Evolutionary conservation across 768 basidiomycete genomes (phyloP).

Genomic region (Leucogyrophana mollusca): DNA sequence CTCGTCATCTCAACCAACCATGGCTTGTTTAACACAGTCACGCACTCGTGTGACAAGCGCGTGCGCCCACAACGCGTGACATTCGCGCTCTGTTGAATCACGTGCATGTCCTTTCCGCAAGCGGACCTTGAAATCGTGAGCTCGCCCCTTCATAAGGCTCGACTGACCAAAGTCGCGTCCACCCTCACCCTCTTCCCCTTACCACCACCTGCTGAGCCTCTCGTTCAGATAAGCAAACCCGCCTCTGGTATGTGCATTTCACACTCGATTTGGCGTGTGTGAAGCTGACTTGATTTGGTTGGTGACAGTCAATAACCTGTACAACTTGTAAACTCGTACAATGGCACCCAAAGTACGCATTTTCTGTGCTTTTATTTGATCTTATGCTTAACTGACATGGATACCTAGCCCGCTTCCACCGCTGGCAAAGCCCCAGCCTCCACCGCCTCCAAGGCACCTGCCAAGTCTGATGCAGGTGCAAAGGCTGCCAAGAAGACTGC

Average conservation of each 20-base stretch:
- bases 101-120: constrained; percentile 23
- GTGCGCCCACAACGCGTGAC: constrained; percentile 33
- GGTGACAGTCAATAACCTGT: constrained; percentile 28
- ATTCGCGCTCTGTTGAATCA: constrained; percentile 34
- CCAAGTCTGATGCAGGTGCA: constrained; percentile 37
- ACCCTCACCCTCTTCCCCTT: constrained; percentile 21
- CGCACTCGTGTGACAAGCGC: constrained; percentile 12
- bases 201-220: constrained; percentile 27
- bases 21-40: no score
- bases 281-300: constrained; percentile 9
- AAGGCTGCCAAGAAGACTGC: constrained; percentile 64
- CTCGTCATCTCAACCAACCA: no score
- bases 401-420: constrained; percentile 40
- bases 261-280: constrained; percentile 3
- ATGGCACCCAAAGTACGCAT: constrained; percentile 38
- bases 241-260: constrained; percentile 21
- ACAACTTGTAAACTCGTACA: constrained; percentile 27
- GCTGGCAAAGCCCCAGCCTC: constrained; percentile 45
- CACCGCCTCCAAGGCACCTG: constrained; percentile 60
- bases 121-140: constrained; percentile 33
- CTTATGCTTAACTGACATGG: constrained; percentile 8
- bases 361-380: constrained; percentile 12
- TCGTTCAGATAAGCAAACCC: constrained; percentile 7
- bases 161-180: constrained; percentile 25
- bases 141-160: constrained; percentile 33